Conservation (phyloP, 495 filamentous ascomycete genomes). For the Cairneyella variabilis region DNA sequence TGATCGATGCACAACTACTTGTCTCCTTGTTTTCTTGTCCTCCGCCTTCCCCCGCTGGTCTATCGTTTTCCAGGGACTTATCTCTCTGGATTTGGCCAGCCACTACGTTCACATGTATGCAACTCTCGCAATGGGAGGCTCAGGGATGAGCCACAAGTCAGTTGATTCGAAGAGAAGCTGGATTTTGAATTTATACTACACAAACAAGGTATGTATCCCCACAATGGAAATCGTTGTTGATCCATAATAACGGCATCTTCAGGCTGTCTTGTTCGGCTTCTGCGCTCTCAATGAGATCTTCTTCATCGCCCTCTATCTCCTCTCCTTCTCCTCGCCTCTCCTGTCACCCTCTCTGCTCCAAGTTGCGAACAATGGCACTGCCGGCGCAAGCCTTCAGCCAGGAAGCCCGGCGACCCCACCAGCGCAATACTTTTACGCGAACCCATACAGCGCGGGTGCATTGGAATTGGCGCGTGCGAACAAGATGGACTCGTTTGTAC, state of each 20-base stretch:
- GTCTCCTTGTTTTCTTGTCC: constrained; percentile 87
- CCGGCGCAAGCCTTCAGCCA: constrained; percentile 53
- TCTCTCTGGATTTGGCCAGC: constrained; percentile 85
- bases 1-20: constrained; percentile 91
- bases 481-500: constrained; percentile 78
- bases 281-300: constrained; percentile 91
- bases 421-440: constrained; percentile 66
- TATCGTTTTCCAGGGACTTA: constrained; percentile 89
- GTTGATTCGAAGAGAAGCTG: constrained; percentile 74
- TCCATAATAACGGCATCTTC: constrained; percentile 7
- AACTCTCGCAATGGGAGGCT: constrained; percentile 76
- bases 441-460: constrained; percentile 86
- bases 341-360: constrained; percentile 78
- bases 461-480: constrained; percentile 88
- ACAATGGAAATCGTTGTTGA: constrained; percentile 3
- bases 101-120: constrained; percentile 99
- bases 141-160: constrained; percentile 84
- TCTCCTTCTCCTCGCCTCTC: constrained; percentile 87
- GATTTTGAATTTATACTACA: constrained; percentile 92
- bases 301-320: constrained; percentile 96
- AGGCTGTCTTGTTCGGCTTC: constrained; percentile 89
- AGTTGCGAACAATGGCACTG: constrained; percentile 35
- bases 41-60: constrained; percentile 90
- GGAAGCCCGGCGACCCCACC: constrained; percentile 63
- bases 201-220: constrained; percentile 68